These are phyloP conservation scores for Fusarium nematophilum DNA, from an alignment of 2,329 filamentous ascomycete species.

Conservation along the genomic window DNA sequence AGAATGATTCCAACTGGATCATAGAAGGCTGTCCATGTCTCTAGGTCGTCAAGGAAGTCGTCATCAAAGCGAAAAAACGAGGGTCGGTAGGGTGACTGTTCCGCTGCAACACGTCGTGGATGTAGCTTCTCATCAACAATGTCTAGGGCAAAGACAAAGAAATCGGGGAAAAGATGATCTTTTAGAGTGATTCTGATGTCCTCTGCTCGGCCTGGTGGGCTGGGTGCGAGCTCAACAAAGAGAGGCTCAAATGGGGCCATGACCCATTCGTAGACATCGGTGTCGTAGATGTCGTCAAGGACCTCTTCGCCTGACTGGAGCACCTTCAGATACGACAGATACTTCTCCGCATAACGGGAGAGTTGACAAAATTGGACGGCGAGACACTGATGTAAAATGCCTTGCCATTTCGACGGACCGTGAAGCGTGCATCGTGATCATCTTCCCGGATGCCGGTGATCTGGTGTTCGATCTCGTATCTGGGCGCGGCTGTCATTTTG, in stretches of 20 bases:
- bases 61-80: slow-evolving; percentile 29
- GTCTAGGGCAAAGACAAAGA: slow-evolving; percentile 32
- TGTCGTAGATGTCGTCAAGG: slow-evolving; percentile 27
- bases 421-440: slow-evolving; percentile 17
- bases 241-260: slow-evolving; percentile 31
- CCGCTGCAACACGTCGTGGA: slow-evolving; percentile 12
- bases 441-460: neutral
- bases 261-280: slow-evolving; percentile 35
- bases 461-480: slow-evolving; percentile 11
- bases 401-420: slow-evolving; percentile 33
- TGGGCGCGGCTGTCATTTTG: neutral
- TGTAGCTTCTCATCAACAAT: slow-evolving; percentile 27
- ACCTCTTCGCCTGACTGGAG: slow-evolving; percentile 32
- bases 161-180: slow-evolving; percentile 32
- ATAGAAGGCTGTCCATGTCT: slow-evolving; percentile 38
- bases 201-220: neutral
- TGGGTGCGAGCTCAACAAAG: slow-evolving; percentile 34
- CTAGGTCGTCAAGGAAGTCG: slow-evolving; percentile 33
- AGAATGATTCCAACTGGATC: slow-evolving; percentile 32
- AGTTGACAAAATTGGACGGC: slow-evolving; percentile 26
- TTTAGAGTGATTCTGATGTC: slow-evolving; percentile 27
- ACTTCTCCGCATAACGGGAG: slow-evolving; percentile 20
- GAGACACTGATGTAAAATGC: slow-evolving; percentile 28
- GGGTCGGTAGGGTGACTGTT: slow-evolving; percentile 12
- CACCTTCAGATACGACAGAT: slow-evolving; percentile 26